Base-by-base conservation (phyloP, 306 rosid species). In the Cucumis hystrix region DNA sequence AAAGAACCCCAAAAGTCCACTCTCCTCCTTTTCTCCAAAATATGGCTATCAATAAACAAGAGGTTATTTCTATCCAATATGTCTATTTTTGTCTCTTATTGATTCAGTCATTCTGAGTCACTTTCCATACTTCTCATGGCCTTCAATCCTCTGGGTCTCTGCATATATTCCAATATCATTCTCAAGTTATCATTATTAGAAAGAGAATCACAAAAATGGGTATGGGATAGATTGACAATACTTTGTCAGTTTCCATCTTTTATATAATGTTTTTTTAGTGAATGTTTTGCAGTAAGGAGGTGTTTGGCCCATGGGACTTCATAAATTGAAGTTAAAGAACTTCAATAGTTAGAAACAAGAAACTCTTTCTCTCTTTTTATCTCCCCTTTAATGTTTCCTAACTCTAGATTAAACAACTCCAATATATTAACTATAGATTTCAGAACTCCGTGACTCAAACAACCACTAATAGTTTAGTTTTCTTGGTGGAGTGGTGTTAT, bases 131-230 rank as follows among this genome's bases (percentile, higher is more conserved):
- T 78, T 64, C 86, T 89, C 91, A 88, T 88, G 78, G 89, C 89
- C 86, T 86, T 88, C 74, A 88, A 68, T 73, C 91, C 91, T 79
- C 89, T 80, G 23, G 89, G 89, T 80, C 86, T 88, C 89, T 88
- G 88, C 86, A 18, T 52, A 18, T 52, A 79, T 79, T 49, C 76
- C 76, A 18, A 37, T 21, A 51, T 10, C 43, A 55, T 52, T n/a
- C 84, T 82, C 55, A 61, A 64, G 70, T 39, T 69, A 69, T 52
- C 62, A 69, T 52, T 69, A 79, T 68, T 20, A 41, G 35, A 74
- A 23, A 57, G 25, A 25, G 17, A 72, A 51, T 28, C 25, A 72
- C 5, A 51, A 33, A 49, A 72, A 28, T 16, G n/a, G 18, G 35
- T 69, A 70, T 45, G 76, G 21, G 47, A 68, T 43, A 28, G 28